Conservation (phyloP, 73 alveolate species). For the Tetrahymena malaccensis region DNA sequence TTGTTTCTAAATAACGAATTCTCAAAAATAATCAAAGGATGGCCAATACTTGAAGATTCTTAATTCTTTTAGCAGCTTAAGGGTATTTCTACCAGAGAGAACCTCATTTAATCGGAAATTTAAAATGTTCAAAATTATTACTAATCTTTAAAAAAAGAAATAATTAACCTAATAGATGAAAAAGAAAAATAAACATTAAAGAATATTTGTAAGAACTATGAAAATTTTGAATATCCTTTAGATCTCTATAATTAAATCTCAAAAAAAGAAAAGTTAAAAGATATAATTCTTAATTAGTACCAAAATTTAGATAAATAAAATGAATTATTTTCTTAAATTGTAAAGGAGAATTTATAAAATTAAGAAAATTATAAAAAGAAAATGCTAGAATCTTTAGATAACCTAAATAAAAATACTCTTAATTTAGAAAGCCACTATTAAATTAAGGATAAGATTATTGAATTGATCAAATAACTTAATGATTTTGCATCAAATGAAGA, state of each 20-base stretch:
- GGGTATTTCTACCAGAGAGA: not conserved
- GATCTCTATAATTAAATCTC: not conserved
- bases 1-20: no score
- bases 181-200: not conserved
- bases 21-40: not conserved
- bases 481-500: no score
- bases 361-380: no score
- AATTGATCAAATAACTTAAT: not conserved
- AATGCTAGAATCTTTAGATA: not conserved
- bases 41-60: not conserved
- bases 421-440: not conserved
- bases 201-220: not conserved
- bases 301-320: not conserved
- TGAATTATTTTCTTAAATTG: not conserved
- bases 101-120: not conserved
- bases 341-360: not conserved
- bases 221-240: not conserved
- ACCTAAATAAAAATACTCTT: not conserved
- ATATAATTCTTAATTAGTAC: not conserved
- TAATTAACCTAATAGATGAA: not conserved
- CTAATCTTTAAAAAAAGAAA: not conserved
- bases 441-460: no score
- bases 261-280: not conserved
- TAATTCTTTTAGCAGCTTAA: not conserved
- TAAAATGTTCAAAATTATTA: no score